Percentiles rank a stretch among this genome's conserved stretches.
These are phyloP conservation scores for Metschnikowia gelsemii DNA, from an alignment of 805 yeast genomes.

Conservation along the genomic window DNA sequence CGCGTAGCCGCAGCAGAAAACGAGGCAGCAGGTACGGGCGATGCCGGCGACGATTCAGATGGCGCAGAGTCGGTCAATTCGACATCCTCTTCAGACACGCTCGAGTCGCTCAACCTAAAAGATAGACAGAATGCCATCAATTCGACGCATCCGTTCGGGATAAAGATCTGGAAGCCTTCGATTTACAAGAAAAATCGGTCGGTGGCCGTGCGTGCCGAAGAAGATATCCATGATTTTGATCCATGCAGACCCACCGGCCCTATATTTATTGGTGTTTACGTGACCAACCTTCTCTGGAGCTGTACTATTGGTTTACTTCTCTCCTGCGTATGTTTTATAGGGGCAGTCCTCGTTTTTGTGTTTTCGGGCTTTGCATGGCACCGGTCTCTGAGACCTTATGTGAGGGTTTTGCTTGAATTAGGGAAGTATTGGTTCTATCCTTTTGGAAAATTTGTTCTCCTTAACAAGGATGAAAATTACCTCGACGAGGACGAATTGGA, in stretches of 20 bases:
- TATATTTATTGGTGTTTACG: constrained; percentile 58
- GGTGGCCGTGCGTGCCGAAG: constrained; percentile 86
- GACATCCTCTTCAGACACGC: constrained; percentile 44
- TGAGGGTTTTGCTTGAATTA: constrained; percentile 55
- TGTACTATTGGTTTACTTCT: constrained; percentile 67
- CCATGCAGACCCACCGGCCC: constrained; percentile 44
- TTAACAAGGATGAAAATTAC: constrained; percentile 76
- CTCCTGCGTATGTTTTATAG: constrained; percentile 49
- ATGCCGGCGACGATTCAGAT: neutral
- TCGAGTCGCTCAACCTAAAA: constrained; percentile 82
- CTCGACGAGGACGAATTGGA: constrained; percentile 83
- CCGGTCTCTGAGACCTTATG: constrained; percentile 59
- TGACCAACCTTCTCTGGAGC: constrained; percentile 75
- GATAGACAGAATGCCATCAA: constrained; percentile 96
- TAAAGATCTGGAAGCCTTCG: constrained; percentile 98
- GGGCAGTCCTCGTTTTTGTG: constrained; percentile 47
- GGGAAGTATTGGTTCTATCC: constrained; percentile 79
- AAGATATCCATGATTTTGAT: constrained; percentile 82
- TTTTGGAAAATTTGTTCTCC: constrained; percentile 84
- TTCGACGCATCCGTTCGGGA: constrained; percentile 96
- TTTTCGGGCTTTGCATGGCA: constrained; percentile 42
- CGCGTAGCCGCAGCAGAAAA: neutral
- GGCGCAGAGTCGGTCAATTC: constrained; percentile 26
- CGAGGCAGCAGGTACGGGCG: neutral
- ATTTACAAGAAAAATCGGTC: constrained; percentile 89